Percentiles rank a stretch among this genome's conserved stretches.
phyloP scores from a whole-genome alignment of 257 asterid species.

The Ehretia macrophylla region DNA sequence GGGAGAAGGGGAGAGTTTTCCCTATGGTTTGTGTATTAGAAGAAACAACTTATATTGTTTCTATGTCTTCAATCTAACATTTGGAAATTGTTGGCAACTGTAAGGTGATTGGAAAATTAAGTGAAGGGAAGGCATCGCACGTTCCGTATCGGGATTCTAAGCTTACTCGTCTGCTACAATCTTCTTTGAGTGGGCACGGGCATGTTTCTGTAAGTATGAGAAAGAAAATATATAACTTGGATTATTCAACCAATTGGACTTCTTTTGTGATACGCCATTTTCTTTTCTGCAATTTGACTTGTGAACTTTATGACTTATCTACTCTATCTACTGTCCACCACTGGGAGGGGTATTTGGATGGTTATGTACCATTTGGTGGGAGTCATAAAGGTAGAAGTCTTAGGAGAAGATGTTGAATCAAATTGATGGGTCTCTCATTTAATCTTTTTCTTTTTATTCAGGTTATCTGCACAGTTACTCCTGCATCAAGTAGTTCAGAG shows the following conservation, averaged over 20 bases:
- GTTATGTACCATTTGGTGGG: no score
- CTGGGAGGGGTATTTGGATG: no score
- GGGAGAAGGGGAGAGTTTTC: background rate
- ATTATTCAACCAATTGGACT: background rate
- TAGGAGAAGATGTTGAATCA: background rate
- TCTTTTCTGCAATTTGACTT: no score
- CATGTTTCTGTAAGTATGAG: slow-evolving; percentile 84
- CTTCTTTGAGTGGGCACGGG: slow-evolving; percentile 97
- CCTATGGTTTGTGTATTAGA: background rate
- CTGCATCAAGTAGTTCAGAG: slow-evolving; percentile 97
- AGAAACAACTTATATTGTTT: background rate
- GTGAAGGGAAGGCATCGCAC: slow-evolving; percentile 96
- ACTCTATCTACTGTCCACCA: no score
- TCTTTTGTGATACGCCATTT: background rate
- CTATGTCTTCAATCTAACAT: slow-evolving; percentile 14
- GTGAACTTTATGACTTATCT: no score
- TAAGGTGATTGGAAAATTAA: slow-evolving; percentile 95
- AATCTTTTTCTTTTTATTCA: slow-evolving; percentile 13
- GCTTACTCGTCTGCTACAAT: slow-evolving; percentile 92
- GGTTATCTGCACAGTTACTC: slow-evolving; percentile 97
- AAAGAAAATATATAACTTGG: background rate
- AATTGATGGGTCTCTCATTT: background rate
- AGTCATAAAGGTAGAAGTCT: no score
- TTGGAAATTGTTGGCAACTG: slow-evolving; percentile 10
- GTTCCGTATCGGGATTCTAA: slow-evolving; percentile 98